Percentiles rank a stretch among this genome's conserved stretches.
Evolutionary conservation across 1,284 basidiomycete genomes (phyloP).

Genomic region (Ceratobasidium sp.): DNA sequence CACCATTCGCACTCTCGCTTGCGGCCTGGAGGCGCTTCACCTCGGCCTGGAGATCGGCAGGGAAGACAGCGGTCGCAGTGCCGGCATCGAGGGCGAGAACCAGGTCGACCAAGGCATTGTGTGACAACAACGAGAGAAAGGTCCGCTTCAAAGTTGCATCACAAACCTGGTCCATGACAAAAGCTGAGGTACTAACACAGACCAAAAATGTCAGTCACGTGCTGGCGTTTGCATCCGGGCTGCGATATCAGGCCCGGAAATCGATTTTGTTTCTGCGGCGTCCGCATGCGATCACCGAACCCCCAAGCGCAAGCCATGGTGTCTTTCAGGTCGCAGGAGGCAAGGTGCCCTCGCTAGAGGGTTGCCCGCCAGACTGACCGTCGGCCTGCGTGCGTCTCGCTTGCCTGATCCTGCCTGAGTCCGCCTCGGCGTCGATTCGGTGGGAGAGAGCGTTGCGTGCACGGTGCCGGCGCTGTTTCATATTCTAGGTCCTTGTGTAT

Average conservation of each 20-base stretch:
- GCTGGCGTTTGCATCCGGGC: conserved; percentile 9
- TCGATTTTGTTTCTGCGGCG: conserved; percentile 21
- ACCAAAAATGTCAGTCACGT: neutral
- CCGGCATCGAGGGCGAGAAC: conserved; percentile 73
- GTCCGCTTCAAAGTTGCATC: conserved; percentile 60
- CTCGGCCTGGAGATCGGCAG: conserved; percentile 59
- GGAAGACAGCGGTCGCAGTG: conserved; percentile 70
- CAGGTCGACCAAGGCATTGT: conserved; percentile 73
- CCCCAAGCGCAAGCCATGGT: conserved; percentile 41
- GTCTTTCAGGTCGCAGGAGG: conserved; percentile 42
- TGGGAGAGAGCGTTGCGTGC: conserved; percentile 17
- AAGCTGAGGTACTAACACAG: neutral
- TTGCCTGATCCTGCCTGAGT: conserved; percentile 17
- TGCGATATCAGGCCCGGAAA: neutral
- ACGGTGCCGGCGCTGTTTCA: conserved; percentile 23
- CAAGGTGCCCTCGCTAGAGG: conserved; percentile 37
- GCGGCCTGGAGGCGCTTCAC: conserved; percentile 22
- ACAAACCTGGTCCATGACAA: neutral
- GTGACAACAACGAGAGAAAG: conserved; percentile 69
- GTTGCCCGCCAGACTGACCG: conserved; percentile 31
- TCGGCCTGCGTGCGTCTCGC: neutral
- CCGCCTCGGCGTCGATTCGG: conserved; percentile 22
- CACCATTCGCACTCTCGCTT: neutral
- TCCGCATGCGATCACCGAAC: conserved; percentile 42
- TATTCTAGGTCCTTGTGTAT: conserved; percentile 43